Base-by-base conservation (phyloP, 345 rosid species). In the Ceriops tagal region DNA sequence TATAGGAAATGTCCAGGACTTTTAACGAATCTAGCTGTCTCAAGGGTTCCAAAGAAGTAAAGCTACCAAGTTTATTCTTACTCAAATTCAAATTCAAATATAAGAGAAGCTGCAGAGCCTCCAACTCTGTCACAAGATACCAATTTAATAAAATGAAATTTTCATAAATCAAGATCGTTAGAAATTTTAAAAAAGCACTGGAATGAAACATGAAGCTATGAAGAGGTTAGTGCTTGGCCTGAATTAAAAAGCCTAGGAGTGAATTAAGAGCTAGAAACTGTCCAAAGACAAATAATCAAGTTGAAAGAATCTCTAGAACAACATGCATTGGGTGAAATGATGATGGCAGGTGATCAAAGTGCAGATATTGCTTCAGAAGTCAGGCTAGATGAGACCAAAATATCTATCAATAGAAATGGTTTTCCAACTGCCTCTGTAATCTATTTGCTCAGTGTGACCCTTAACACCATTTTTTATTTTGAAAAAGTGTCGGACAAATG, bases 41-140 rank as follows among this genome's bases (percentile, higher is more conserved):
- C 65, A 92, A 71, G 59, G 99, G 86, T 65, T 79, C 91, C 71
- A 95, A 66, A 21, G 97, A 85, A 61, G 91, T 81, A 80, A 89
- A 86, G 77, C 77, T 89, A n/a, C 83, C 58, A 20, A 95, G 75
- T 71, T 74, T 88, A 82, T 92, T 95, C 77, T 80, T 80, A 65
- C 93, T 86, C 84, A 95, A 79, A 77, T 78, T 86, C 84, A 95
- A 79, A 77, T 78, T 88, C 79, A 89, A 76, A 82, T 78, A 72
- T 61, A 84, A 62, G 58, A 95, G 93, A 64, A 92, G 87, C 70
- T 92, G 99, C 96, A 92, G 52, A 53, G 87, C 90, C 79, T 83
- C 92, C 83, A 90, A 66, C 51, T 91, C 97, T 87, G 83, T 60
- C 58, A 68, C 15, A 63, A 73, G 59, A 46, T n/a, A 2, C 37